Evolutionary conservation across 495 filamentous ascomycete genomes (phyloP).

Genomic region (Xylaria intraflava): DNA sequence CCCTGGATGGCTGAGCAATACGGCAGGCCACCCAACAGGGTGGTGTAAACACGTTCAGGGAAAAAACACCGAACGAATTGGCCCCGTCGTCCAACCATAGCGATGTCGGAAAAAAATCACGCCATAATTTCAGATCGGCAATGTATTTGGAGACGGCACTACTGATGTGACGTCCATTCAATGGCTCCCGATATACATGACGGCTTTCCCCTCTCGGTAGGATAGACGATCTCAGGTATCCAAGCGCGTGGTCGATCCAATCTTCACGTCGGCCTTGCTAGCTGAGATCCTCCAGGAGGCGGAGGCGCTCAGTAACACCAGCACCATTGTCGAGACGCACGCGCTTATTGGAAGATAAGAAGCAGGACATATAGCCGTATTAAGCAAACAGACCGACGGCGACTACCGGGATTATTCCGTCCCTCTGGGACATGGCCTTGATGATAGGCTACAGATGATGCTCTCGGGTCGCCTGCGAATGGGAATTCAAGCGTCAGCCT

Average conservation of each 20-base stretch:
- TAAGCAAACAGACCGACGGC: background rate
- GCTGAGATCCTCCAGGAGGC: background rate
- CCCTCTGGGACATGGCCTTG: background rate
- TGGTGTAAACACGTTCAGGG: no score
- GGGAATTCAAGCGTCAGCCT: no score
- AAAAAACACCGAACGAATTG: background rate
- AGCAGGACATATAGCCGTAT: background rate
- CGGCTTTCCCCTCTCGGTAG: background rate
- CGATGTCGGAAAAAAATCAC: background rate
- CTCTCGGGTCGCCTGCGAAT: no score
- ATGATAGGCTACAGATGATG: background rate
- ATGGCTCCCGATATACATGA: background rate
- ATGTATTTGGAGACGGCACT: no score
- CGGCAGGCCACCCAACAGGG: no score
- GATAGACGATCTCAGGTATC: background rate
- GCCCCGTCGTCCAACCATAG: background rate
- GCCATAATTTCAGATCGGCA: no score
- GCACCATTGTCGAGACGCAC: background rate
- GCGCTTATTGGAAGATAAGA: conserved; percentile 6
- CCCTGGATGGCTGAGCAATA: no score
- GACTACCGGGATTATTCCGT: background rate
- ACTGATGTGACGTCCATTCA: no score
- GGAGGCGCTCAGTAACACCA: background rate
- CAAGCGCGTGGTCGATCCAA: background rate
- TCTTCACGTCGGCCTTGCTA: background rate